Evolutionary conservation across 108 stramenopile species (phyloP).

Genomic region (Fragilaria crotonensis): DNA sequence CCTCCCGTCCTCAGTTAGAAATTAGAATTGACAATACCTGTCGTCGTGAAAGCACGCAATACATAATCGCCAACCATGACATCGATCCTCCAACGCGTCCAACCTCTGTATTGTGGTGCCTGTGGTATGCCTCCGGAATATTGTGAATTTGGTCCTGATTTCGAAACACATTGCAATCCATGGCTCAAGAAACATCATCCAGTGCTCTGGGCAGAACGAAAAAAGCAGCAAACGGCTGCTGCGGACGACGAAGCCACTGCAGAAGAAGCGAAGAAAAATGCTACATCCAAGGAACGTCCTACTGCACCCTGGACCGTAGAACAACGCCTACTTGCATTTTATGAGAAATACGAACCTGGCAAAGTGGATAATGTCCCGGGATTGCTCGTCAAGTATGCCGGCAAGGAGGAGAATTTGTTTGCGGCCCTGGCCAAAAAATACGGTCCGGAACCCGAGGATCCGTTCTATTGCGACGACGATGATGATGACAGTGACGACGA

Average conservation of each 20-base stretch:
- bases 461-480: slow-evolving; percentile 46
- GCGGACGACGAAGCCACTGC: slow-evolving; percentile 9
- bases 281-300: slow-evolving; percentile 17
- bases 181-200: slow-evolving; percentile 70
- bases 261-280: too few relatives aligned
- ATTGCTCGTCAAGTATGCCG: slow-evolving; percentile 78
- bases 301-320: slow-evolving; percentile 70
- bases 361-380: slow-evolving; percentile 64
- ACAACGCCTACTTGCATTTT: slow-evolving; percentile 73
- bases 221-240: background rate
- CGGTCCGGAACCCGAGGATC: slow-evolving; percentile 84
- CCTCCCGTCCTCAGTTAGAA: background rate
- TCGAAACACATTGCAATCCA: slow-evolving; percentile 71
- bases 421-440: slow-evolving; percentile 80
- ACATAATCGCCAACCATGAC: background rate
- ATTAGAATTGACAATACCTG: background rate
- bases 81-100: background rate
- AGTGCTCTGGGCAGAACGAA: slow-evolving; percentile 28
- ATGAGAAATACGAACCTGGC: slow-evolving; percentile 78
- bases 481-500: slow-evolving; percentile 48
- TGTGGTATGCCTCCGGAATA: slow-evolving; percentile 97
- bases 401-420: slow-evolving; percentile 89
- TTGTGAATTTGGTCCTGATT: slow-evolving; percentile 92
- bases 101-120: slow-evolving; percentile 70
- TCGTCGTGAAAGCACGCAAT: too few relatives aligned